These are phyloP conservation scores for Saxophila tyrrhenica DNA, from an alignment of 495 filamentous ascomycete species.

Conservation along the genomic window DNA sequence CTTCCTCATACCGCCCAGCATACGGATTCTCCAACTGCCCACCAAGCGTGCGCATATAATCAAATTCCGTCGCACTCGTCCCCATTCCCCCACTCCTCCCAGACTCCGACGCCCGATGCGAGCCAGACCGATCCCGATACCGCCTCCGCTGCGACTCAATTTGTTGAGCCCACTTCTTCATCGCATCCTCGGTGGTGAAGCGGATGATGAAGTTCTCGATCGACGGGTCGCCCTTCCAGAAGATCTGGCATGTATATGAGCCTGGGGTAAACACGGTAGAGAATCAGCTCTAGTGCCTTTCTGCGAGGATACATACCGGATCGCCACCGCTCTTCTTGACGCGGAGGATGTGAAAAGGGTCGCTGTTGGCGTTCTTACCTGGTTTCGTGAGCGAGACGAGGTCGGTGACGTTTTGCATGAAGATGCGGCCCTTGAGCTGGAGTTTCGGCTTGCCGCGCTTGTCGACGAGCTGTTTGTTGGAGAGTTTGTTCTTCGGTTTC, in stretches of 20 bases:
- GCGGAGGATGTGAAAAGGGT: constrained; percentile 1
- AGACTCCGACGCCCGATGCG: not conserved
- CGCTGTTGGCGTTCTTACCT: constrained; percentile 45
- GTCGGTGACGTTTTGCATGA: constrained; percentile 98
- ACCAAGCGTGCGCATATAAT: constrained; percentile 56
- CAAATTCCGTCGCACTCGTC: constrained; percentile 64
- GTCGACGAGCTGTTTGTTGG: constrained; percentile 58
- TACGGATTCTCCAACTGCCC: constrained; percentile 66
- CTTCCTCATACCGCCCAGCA: constrained; percentile 56
- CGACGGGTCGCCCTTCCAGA: constrained; percentile 94
- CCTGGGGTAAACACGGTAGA: constrained; percentile 36
- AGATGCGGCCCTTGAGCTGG: constrained; percentile 92
- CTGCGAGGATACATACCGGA: not conserved
- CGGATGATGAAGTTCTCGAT: constrained; percentile 95
- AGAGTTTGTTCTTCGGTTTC: constrained; percentile 66
- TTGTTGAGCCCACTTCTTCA: constrained; percentile 76
- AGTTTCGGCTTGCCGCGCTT: constrained; percentile 69
- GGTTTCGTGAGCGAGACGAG: constrained; percentile 71
- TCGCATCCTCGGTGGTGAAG: constrained; percentile 76
- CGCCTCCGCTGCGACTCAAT: constrained; percentile 41
- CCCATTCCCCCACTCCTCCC: constrained; percentile 35
- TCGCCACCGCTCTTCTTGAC: not conserved
- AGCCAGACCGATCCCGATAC: constrained; percentile 7
- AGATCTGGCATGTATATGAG: constrained; percentile 90
- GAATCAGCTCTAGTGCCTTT: not conserved